Conservation (phyloP, 169 alveolate genomes). For the Plasmodium cynomolgi region DNA sequence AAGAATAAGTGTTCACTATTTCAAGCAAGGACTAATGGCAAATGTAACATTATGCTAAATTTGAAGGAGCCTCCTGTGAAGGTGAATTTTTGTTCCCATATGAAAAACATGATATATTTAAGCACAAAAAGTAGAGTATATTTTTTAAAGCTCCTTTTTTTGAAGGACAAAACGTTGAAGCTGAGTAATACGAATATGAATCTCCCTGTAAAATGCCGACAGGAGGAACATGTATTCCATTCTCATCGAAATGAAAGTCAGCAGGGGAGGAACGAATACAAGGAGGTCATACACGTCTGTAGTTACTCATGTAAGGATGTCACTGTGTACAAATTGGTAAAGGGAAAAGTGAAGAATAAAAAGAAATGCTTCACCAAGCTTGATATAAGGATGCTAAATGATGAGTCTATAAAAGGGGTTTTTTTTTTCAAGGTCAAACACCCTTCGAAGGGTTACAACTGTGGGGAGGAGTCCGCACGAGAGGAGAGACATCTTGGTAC, state of each 20-base stretch:
- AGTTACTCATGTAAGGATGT: conserved; percentile 35
- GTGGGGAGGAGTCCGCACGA: neutral
- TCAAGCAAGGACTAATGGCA: conserved; percentile 32
- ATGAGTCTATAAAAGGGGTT: conserved; percentile 24
- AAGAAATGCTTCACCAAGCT: conserved; percentile 39
- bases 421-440: conserved; percentile 36
- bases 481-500: neutral
- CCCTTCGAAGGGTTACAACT: neutral
- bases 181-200: conserved; percentile 57
- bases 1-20: conserved; percentile 26
- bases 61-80: conserved; percentile 40
- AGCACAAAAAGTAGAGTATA: conserved; percentile 36
- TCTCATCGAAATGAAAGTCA: conserved; percentile 19
- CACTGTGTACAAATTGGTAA: conserved; percentile 51
- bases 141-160: conserved; percentile 23
- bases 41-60: conserved; percentile 38
- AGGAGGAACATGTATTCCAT: conserved; percentile 43
- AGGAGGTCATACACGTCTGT: conserved; percentile 68
- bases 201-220: conserved; percentile 20
- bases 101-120: conserved; percentile 34
- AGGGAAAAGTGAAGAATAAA: conserved; percentile 43
- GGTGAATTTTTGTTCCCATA: conserved; percentile 40
- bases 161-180: conserved; percentile 61
- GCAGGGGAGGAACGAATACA: conserved; percentile 20
- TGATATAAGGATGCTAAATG: conserved; percentile 14